phyloP scores from a whole-genome alignment of 2,329 filamentous ascomycete species.

The Pseudocercospora macadamiae region DNA sequence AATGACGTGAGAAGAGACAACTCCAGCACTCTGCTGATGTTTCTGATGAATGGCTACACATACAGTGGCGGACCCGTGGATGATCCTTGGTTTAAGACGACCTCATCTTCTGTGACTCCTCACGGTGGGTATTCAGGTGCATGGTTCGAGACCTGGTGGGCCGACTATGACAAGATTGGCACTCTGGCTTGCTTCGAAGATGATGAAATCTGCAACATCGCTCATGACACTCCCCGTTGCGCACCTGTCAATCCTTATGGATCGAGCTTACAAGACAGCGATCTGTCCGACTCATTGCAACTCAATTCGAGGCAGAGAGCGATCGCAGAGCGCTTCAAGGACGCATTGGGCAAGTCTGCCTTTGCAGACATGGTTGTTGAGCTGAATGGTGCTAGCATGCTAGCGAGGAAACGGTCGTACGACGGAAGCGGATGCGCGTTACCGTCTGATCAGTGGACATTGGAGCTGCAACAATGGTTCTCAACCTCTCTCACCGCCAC shows the following conservation, averaged over 20 bases:
- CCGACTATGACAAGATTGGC: conserved; percentile 4
- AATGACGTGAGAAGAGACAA: not conserved
- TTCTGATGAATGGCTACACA: conserved; percentile 8
- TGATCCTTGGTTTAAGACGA: conserved; percentile 7
- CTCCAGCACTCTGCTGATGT: conserved; percentile 5
- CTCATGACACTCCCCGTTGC: not conserved
- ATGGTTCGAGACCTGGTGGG: conserved; percentile 5
- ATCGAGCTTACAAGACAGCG: not conserved
- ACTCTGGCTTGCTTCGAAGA: conserved; percentile 11
- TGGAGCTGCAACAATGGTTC: conserved; percentile 2
- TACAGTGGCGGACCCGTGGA: conserved; percentile 3
- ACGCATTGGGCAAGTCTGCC: not conserved
- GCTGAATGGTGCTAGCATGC: not conserved
- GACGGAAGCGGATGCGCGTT: not conserved
- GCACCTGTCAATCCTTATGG: not conserved
- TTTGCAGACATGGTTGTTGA: not conserved
- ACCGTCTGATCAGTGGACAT: conserved; percentile 1
- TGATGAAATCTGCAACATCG: conserved; percentile 6
- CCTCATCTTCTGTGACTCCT: not conserved
- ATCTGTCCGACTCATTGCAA: not conserved
- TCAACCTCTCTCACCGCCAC: not conserved
- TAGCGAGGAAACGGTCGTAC: not conserved
- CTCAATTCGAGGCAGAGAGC: not conserved
- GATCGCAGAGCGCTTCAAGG: not conserved
- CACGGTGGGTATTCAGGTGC: not conserved